Conservation (phyloP, 305 asterid genomes). For the Nicotiana rustica region DNA sequence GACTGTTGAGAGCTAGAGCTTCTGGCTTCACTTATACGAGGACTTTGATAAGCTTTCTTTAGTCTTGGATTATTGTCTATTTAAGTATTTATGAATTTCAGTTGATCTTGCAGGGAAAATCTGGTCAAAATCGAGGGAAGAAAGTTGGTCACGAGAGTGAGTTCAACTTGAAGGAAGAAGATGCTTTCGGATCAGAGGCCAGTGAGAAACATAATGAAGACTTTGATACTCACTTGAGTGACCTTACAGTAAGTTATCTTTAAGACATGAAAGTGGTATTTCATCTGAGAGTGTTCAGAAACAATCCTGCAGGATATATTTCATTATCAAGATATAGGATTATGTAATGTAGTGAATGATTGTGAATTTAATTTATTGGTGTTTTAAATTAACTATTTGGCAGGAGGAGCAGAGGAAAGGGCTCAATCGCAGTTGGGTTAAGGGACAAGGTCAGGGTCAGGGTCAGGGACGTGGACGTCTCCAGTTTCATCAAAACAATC, state of each 20-base stretch:
- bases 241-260: constrained; percentile 50
- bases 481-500: constrained; percentile 36
- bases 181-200: constrained; percentile 50
- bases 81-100: neutral
- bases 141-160: constrained; percentile 67
- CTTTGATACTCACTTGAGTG: constrained; percentile 52
- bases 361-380: neutral
- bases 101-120: constrained; percentile 56
- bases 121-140: constrained; percentile 56
- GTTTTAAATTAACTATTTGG: neutral
- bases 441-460: constrained; percentile 40
- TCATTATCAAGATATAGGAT: too few species aligned
- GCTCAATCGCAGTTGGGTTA: constrained; percentile 52
- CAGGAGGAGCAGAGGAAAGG: constrained; percentile 64
- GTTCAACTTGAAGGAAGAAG: constrained; percentile 57
- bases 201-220: constrained; percentile 43
- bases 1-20: neutral
- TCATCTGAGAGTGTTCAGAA: neutral
- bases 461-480: constrained; percentile 32
- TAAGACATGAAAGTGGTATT: neutral
- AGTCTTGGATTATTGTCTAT: constrained; percentile 1
- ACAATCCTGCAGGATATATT: neutral
- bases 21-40: neutral
- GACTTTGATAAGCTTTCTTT: neutral
- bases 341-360: constrained; percentile 3